Base-by-base conservation (phyloP, 805 yeast genomes). In the Yarrowia sp. region DNA sequence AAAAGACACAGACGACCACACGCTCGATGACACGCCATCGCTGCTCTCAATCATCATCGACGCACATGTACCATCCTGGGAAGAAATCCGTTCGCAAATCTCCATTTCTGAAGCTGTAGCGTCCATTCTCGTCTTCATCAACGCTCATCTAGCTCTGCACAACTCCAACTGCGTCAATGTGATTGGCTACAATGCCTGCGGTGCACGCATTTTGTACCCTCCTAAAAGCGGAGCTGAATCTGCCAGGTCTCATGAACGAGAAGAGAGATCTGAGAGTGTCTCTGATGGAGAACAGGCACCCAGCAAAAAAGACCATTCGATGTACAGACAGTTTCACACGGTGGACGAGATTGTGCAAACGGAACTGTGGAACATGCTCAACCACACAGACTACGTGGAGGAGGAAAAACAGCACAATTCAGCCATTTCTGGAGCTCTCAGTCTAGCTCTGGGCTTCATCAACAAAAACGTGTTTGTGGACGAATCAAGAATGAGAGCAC, bases 71-170 rank as follows among this genome's bases (percentile, higher is more conserved):
- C 74, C 79, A 33, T 85, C 88, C 48, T 89, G 93, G 93, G 79
- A 78, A 66, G 70, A 73, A 62, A 68, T 71, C 36, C 65, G 71
- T 62, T 70, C 72, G 66, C 65, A 76, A 51, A 71, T 82, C n/a
- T 71, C 84, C 46, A 74, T 90, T 22, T 80, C 82, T 67, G 85
- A 85, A 46, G 85, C 88, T 8, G 74, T 88, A 7, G 82, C 88
- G 67, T 79, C 92, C 2, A 71, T 92, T 9, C 75, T 91, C 33
- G 91, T 95, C 24, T 86, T 88, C 71, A 74, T 92, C 61, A 95
- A 95, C 74, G 92, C 96, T 1, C 99, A 95, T 74, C 74, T 95
- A 52, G 87, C 98, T 0, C 80, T 90, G 59, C 90, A 90, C 74
- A 89, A 89, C 69, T 85, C 92, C 38, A 95, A 95, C 74, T 84